A percentile compares a stretch with the other conserved stretches of the same genome.
These are phyloP conservation scores for Petrea volubilis DNA, from an alignment of 257 asterid species.

Conservation along the genomic window DNA sequence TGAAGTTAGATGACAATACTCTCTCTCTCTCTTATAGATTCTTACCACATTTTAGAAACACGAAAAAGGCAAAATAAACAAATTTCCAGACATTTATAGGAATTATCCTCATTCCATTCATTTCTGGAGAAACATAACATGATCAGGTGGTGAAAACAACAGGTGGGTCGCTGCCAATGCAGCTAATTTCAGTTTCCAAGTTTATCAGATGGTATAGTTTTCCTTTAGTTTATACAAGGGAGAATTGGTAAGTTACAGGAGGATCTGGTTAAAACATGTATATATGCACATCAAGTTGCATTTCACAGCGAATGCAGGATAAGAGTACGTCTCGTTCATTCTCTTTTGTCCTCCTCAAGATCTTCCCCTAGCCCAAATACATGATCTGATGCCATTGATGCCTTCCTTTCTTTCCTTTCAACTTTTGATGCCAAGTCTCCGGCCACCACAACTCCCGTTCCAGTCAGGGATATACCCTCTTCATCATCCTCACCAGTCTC, in stretches of 20 bases:
- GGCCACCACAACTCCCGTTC: slow-evolving; percentile 53
- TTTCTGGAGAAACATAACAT: not conserved
- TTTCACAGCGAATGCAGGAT: not conserved
- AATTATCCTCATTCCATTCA: not conserved
- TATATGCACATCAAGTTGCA: slow-evolving; percentile 26
- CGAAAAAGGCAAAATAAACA: too few species aligned
- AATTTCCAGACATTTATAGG: not conserved
- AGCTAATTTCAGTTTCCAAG: slow-evolving; percentile 8
- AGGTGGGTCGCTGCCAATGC: not conserved
- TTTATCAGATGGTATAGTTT: slow-evolving; percentile 21
- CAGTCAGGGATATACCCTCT: slow-evolving; percentile 77
- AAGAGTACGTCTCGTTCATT: slow-evolving; percentile 15
- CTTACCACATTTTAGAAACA: too few species aligned
- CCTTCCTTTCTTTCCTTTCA: slow-evolving; percentile 57
- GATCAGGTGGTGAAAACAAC: not conserved
- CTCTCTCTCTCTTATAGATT: too few species aligned
- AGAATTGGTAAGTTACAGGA: not conserved
- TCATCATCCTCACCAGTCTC: slow-evolving; percentile 93
- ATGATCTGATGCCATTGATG: slow-evolving; percentile 61
- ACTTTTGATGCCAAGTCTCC: slow-evolving; percentile 67
- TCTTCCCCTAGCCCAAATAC: slow-evolving; percentile 55
- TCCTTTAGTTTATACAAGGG: slow-evolving; percentile 23
- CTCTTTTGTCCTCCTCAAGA: slow-evolving; percentile 69
- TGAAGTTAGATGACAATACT: too few species aligned
- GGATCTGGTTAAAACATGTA: not conserved